Evolutionary conservation across 1,284 basidiomycete genomes (phyloP).

Genomic region (Puccinia brachypodii): DNA sequence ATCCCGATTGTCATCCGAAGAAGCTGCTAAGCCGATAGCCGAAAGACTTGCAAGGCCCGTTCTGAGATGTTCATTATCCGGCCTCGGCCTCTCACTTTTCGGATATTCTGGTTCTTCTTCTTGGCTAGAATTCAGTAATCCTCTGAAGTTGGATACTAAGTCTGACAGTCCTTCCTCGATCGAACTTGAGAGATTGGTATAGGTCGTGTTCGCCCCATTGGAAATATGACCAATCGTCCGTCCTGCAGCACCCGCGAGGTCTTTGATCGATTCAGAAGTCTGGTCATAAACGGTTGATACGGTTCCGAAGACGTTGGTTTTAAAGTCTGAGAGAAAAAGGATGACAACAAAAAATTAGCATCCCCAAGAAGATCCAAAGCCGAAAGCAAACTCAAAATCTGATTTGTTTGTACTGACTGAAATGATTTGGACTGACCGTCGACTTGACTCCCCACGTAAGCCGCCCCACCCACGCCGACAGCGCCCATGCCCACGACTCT

Average conservation of each 20-base stretch:
- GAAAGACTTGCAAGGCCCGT: not conserved
- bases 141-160: not conserved
- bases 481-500: slow-evolving; percentile 36
- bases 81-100: too few relatives aligned
- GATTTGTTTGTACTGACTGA: not conserved
- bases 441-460: slow-evolving; percentile 39
- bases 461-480: slow-evolving; percentile 33
- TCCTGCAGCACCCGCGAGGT: not conserved
- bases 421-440: slow-evolving; percentile 23
- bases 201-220: slow-evolving; percentile 7
- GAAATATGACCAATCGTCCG: not conserved
- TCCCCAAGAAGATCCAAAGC: not conserved
- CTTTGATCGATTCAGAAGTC: not conserved
- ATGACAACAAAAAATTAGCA: not conserved
- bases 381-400: not conserved
- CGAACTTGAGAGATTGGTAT: not conserved
- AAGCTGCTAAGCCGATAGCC: slow-evolving; percentile 17
- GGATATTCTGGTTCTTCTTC: slow-evolving; percentile 1
- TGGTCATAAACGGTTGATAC: not conserved
- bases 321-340: not conserved
- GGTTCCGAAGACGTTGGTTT: not conserved
- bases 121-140: slow-evolving; percentile 2
- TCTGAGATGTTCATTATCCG: not conserved
- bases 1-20: not conserved
- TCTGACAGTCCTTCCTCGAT: slow-evolving; percentile 4